A percentile compares a stretch with the other conserved stretches of the same genome.
Conservation (phyloP, 1,284 basidiomycete species). For the Rhodofomes roseus region DNA sequence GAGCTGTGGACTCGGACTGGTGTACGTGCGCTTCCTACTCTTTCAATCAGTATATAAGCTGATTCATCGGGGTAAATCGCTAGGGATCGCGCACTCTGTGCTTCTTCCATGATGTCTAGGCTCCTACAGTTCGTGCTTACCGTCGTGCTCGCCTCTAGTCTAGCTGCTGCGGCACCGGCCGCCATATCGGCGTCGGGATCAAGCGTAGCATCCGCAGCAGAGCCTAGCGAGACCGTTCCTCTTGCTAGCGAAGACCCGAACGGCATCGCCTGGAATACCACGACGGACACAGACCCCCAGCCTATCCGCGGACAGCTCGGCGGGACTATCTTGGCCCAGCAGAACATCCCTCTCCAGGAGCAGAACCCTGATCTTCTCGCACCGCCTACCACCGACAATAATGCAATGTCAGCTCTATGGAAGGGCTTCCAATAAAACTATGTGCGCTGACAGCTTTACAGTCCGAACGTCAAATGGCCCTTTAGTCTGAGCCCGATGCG, state of each 20-base stretch:
- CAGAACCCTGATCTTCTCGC: conserved; percentile 63
- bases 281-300: conserved; percentile 19
- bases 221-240: conserved; percentile 36
- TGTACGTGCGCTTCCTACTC: background rate
- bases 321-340: conserved; percentile 52
- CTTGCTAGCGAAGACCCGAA: conserved; percentile 51
- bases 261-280: conserved; percentile 30
- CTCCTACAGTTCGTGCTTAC: background rate
- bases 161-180: background rate
- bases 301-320: conserved; percentile 43
- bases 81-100: background rate
- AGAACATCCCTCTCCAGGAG: conserved; percentile 46
- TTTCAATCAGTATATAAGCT: background rate
- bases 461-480: conserved; percentile 68
- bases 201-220: conserved; percentile 3
- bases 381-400: conserved; percentile 65
- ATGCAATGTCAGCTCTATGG: conserved; percentile 41
- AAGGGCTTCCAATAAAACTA: background rate
- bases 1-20: too few relatives aligned
- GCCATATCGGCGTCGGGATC: background rate
- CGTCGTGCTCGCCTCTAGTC: background rate
- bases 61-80: background rate
- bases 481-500: conserved; percentile 67
- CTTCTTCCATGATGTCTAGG: background rate
- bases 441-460: conserved; percentile 17